Evolutionary conservation across 2,329 filamentous ascomycete genomes (phyloP).

Genomic region (Leptodontidium sp.): DNA sequence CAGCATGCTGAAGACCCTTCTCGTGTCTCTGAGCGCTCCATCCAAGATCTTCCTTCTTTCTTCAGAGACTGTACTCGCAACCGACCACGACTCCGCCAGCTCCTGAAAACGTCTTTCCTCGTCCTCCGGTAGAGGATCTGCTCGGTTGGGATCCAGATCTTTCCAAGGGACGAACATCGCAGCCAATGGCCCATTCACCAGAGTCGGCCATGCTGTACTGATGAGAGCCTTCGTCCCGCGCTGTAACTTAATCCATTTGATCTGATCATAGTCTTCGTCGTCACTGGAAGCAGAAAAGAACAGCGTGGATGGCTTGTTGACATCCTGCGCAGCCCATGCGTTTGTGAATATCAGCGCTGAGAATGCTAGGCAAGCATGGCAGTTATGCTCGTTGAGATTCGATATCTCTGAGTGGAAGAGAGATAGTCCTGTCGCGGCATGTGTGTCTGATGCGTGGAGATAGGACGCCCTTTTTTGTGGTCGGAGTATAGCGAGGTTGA

Average conservation of each 20-base stretch:
- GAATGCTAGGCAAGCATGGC: conserved; percentile 47
- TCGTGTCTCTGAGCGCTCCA: conserved; percentile 26
- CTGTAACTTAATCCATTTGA: conserved; percentile 46
- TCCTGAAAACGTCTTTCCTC: conserved; percentile 35
- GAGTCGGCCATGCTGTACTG: conserved; percentile 27
- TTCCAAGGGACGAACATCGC: conserved; percentile 39
- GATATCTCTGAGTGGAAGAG: conserved; percentile 53
- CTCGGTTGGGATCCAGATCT: conserved; percentile 29
- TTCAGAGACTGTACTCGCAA: conserved; percentile 18
- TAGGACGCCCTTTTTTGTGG: conserved; percentile 36
- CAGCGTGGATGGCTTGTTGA: conserved; percentile 37
- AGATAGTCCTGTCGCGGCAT: conserved; percentile 44
- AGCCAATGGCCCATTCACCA: conserved; percentile 40
- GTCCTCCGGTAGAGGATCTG: conserved; percentile 27
- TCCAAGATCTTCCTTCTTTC: conserved; percentile 30
- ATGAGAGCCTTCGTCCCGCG: conserved; percentile 44
- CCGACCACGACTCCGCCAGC: conserved; percentile 34
- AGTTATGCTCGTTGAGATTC: conserved; percentile 51
- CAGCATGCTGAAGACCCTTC: conserved; percentile 37
- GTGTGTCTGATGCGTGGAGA: conserved; percentile 45
- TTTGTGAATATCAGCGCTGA: conserved; percentile 48
- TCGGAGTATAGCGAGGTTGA: conserved; percentile 47
- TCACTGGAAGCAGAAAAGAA: conserved; percentile 46
- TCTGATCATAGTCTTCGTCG: conserved; percentile 42
- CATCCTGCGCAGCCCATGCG: conserved; percentile 43